Evolutionary conservation across 371 early-diverging fungal genomes (phyloP).

Genomic region (Mucor racemosus): DNA sequence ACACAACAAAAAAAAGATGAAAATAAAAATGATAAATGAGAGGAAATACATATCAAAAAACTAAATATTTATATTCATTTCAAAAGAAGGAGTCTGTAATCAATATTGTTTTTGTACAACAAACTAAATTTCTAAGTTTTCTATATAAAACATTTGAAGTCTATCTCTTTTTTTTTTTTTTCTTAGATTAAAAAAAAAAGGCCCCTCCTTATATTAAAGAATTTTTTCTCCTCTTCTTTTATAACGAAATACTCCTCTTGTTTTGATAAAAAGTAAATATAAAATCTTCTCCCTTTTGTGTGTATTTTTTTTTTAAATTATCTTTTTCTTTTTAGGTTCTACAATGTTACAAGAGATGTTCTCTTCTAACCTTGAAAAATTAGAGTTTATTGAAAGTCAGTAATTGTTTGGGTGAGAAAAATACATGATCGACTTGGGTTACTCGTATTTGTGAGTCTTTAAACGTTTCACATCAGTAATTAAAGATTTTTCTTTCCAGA

Average conservation of each 20-base stretch:
- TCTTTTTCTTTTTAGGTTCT: conserved; percentile 1
- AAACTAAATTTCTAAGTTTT: conserved; percentile 2
- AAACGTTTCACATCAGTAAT: conserved; percentile 29
- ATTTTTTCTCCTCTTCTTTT: background rate
- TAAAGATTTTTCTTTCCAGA: conserved; percentile 37
- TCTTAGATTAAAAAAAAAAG: background rate
- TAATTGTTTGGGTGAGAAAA: conserved; percentile 8
- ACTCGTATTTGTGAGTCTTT: conserved; percentile 20
- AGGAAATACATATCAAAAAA: conserved; percentile 1
- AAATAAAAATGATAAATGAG: conserved; percentile 7
- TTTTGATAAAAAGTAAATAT: background rate
- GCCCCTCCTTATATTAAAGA: background rate
- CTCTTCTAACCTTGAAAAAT: background rate
- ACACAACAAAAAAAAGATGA: background rate
- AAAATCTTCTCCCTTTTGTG: background rate
- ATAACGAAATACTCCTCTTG: background rate
- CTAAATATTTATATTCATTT: conserved; percentile 11
- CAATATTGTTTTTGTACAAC: conserved; percentile 12
- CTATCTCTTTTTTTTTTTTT: background rate
- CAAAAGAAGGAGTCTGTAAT: conserved; percentile 8
- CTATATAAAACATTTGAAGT: background rate
- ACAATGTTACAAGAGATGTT: conserved; percentile 1
- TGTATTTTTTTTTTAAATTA: background rate
- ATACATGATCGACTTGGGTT: conserved; percentile 8
- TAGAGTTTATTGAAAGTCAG: background rate